Conservation (phyloP, 139 green algal species). For the Chlamydomonas sphaeroides region DNA sequence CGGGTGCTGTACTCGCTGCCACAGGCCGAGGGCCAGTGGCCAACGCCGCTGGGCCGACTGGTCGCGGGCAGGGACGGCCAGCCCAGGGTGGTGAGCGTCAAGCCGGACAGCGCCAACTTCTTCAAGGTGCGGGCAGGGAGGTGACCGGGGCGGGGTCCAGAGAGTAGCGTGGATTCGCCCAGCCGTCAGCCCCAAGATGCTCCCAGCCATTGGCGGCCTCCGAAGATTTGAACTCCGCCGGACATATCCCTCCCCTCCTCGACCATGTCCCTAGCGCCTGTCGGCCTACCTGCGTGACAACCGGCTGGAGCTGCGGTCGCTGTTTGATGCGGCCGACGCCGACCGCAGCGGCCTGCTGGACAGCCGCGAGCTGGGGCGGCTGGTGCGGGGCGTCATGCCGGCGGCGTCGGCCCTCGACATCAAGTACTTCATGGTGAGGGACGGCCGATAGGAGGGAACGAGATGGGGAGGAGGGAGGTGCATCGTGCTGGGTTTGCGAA, state of each 20-base stretch:
- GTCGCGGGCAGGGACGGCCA: not conserved
- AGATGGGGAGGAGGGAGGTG: too few relatives aligned
- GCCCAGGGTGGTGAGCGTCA: not conserved
- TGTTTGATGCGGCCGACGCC: constrained; percentile 46
- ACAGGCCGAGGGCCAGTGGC: not conserved
- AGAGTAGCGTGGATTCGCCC: too few relatives aligned
- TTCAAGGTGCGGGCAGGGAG: too few relatives aligned
- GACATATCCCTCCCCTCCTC: not conserved
- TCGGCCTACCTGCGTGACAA: constrained; percentile 45
- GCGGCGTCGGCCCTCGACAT: constrained; percentile 32
- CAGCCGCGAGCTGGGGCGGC: constrained; percentile 24
- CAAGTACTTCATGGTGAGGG: constrained; percentile 42
- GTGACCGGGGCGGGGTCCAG: too few relatives aligned
- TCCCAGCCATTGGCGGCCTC: too few relatives aligned
- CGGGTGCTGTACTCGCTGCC: constrained; percentile 34
- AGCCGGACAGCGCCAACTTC: constrained; percentile 28
- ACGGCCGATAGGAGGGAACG: too few relatives aligned
- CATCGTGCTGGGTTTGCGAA: too few relatives aligned
- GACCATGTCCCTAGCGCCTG: too few relatives aligned
- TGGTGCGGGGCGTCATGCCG: constrained; percentile 51
- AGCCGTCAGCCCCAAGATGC: too few relatives aligned
- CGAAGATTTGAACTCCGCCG: too few relatives aligned
- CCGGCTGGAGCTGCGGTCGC: constrained; percentile 22
- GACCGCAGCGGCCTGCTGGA: constrained; percentile 56
- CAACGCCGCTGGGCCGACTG: constrained; percentile 20